Percentiles rank a stretch among this genome's conserved stretches.
Conservation (phyloP, 192 early-diverging fungal genomes). For the Pilaira anomala region DNA sequence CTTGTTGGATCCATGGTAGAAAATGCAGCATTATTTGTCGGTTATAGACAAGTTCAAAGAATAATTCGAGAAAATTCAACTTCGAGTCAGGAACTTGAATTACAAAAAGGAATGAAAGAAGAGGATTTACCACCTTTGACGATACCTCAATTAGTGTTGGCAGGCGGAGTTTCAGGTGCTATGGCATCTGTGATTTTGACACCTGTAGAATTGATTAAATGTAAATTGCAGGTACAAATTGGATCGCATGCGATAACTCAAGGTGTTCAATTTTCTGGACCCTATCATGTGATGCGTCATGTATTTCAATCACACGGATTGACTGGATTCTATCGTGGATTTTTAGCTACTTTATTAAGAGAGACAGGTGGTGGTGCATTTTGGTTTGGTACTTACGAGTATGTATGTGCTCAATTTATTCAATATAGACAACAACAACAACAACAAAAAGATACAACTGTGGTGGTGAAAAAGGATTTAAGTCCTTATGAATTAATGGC, state of each 20-base stretch:
- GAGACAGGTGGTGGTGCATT: slow-evolving; percentile 89
- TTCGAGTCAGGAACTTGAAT: slow-evolving; percentile 2
- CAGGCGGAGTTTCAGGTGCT: slow-evolving; percentile 84
- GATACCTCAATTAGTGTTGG: slow-evolving; percentile 67
- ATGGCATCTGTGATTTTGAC: slow-evolving; percentile 88
- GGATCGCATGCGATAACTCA: slow-evolving; percentile 26
- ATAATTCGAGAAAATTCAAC: slow-evolving; percentile 55
- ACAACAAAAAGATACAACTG: slow-evolving; percentile 13
- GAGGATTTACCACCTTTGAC: slow-evolving; percentile 46
- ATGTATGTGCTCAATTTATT: slow-evolving; percentile 59
- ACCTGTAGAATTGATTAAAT: slow-evolving; percentile 96
- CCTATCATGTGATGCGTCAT: slow-evolving; percentile 48
- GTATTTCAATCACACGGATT: slow-evolving; percentile 46
- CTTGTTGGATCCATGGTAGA: slow-evolving; percentile 93
- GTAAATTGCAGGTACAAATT: slow-evolving; percentile 92
- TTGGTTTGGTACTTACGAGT: slow-evolving; percentile 98
- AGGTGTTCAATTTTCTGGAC: slow-evolving; percentile 38
- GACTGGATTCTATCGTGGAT: slow-evolving; percentile 74
- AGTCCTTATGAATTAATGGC: slow-evolving; percentile 69
- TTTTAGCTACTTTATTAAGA: slow-evolving; percentile 79
- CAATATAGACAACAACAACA: slow-evolving; percentile 22
- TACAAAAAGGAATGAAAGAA: background rate
- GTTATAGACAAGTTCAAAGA: slow-evolving; percentile 81
- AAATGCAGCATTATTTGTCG: slow-evolving; percentile 87
- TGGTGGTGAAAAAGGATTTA: slow-evolving; percentile 71